Conservation (phyloP, 306 rosid genomes). For the Lotus japonicus region DNA sequence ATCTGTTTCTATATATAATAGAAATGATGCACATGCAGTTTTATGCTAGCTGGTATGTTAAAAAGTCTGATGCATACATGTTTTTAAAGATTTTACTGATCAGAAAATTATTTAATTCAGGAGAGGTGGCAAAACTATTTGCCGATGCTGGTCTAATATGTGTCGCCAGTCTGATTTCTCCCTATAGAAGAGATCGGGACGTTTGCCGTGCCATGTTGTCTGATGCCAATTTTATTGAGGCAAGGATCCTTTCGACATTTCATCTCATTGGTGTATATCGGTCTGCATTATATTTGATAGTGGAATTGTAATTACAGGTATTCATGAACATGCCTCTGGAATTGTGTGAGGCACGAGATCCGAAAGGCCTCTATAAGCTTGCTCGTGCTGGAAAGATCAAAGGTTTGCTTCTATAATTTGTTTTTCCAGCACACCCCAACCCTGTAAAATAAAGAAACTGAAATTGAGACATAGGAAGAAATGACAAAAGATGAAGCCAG, state of each 20-base stretch:
- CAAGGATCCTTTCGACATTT: constrained; percentile 21
- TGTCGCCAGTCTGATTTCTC: constrained; percentile 80
- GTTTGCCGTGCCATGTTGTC: constrained; percentile 68
- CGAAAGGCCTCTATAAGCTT: constrained; percentile 89
- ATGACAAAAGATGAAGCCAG: neutral
- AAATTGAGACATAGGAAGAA: neutral
- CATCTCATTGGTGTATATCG: constrained; percentile 1
- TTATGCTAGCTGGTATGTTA: neutral
- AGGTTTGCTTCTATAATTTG: constrained; percentile 40
- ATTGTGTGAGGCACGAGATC: constrained; percentile 73
- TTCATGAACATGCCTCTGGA: constrained; percentile 81
- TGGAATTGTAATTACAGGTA: constrained; percentile 41
- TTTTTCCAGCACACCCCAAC: neutral
- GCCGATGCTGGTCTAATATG: constrained; percentile 76
- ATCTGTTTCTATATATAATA: neutral
- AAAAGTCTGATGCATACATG: neutral
- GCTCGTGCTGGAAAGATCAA: constrained; percentile 86
- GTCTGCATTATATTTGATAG: constrained; percentile 20
- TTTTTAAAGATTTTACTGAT: constrained; percentile 16
- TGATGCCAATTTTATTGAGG: constrained; percentile 66
- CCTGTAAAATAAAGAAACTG: neutral
- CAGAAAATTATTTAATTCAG: constrained; percentile 31
- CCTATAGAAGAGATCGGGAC: constrained; percentile 64
- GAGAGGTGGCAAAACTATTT: constrained; percentile 79
- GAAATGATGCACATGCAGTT: neutral